These are phyloP conservation scores for Coemansia sp. DNA, from an alignment of 192 early-diverging fungal species.

Conservation along the genomic window DNA sequence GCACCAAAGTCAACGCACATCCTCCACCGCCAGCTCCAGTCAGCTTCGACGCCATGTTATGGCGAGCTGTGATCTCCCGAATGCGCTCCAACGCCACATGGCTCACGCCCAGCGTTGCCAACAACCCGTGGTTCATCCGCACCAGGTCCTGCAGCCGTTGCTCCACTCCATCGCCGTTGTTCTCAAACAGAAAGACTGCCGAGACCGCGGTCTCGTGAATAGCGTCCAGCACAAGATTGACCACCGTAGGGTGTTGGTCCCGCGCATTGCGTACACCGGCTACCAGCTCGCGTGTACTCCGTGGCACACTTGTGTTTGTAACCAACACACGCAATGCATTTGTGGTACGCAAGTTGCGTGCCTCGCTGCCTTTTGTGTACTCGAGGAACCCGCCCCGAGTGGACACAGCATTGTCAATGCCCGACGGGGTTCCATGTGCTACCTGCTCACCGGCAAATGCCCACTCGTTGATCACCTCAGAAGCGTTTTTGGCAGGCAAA, in stretches of 20 bases:
- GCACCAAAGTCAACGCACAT: conserved; percentile 81
- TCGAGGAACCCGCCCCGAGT: conserved; percentile 83
- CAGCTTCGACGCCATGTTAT: conserved; percentile 77
- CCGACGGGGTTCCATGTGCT: conserved; percentile 92
- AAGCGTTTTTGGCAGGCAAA: conserved; percentile 10
- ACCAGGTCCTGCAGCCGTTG: conserved; percentile 59
- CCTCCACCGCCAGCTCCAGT: conserved; percentile 98
- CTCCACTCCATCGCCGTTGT: conserved; percentile 3
- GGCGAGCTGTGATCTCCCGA: conserved; percentile 59
- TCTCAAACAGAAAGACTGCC: conserved; percentile 40
- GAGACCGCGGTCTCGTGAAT: conserved; percentile 62
- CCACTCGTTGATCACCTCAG: conserved; percentile 76
- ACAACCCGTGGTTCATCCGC: conserved; percentile 80
- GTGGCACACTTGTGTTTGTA: conserved; percentile 86
- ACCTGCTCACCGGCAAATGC: conserved; percentile 91
- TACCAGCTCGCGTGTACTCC: conserved; percentile 85
- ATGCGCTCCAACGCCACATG: conserved; percentile 83
- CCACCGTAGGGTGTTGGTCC: conserved; percentile 57
- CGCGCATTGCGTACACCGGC: conserved; percentile 67
- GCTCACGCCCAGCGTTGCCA: conserved; percentile 77
- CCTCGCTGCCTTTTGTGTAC: conserved; percentile 62
- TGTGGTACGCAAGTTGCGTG: conserved; percentile 57
- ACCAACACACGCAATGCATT: conserved; percentile 73
- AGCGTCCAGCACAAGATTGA: conserved; percentile 66
- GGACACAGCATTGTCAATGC: conserved; percentile 90